Conservation (phyloP, 257 asterid genomes). For the Agastache rugosa region DNA sequence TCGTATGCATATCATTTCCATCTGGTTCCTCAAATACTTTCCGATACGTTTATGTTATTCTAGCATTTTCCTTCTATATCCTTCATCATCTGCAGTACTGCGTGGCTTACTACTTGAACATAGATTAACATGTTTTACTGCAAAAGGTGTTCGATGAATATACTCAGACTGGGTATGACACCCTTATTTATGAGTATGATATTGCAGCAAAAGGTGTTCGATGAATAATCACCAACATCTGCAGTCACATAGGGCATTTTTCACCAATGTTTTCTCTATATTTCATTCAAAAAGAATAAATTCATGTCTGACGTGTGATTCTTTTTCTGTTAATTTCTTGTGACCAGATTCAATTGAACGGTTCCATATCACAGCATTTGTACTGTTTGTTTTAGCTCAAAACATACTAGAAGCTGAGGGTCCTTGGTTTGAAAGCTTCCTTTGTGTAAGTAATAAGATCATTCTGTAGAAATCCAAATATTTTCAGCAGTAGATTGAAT, state of each 20-base stretch:
- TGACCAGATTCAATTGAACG: conserved; percentile 90
- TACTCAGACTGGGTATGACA: too few relatives aligned
- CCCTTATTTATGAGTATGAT: too few relatives aligned
- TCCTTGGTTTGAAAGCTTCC: conserved; percentile 88
- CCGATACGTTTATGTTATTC: not conserved
- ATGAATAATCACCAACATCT: too few relatives aligned
- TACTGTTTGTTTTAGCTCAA: conserved; percentile 95
- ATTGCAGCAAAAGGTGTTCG: too few relatives aligned
- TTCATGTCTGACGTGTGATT: conserved; percentile 30
- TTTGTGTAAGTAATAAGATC: conserved; percentile 61
- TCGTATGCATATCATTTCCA: conserved; percentile 4
- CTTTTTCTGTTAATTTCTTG: conserved; percentile 31
- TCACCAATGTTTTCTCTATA: not conserved
- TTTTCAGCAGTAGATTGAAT: conserved; percentile 1
- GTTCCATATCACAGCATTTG: conserved; percentile 92
- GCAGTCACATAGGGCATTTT: not conserved
- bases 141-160: not conserved
- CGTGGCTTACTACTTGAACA: conserved; percentile 1
- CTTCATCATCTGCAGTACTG: conserved; percentile 7
- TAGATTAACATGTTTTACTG: conserved; percentile 8
- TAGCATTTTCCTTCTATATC: not conserved
- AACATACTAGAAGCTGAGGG: conserved; percentile 95
- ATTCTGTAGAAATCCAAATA: conserved; percentile 10
- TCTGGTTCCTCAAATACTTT: not conserved
- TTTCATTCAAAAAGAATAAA: not conserved